These are phyloP conservation scores for Taphrina sp. DNA, from an alignment of 1,139 yeast species.

Conservation along the genomic window DNA sequence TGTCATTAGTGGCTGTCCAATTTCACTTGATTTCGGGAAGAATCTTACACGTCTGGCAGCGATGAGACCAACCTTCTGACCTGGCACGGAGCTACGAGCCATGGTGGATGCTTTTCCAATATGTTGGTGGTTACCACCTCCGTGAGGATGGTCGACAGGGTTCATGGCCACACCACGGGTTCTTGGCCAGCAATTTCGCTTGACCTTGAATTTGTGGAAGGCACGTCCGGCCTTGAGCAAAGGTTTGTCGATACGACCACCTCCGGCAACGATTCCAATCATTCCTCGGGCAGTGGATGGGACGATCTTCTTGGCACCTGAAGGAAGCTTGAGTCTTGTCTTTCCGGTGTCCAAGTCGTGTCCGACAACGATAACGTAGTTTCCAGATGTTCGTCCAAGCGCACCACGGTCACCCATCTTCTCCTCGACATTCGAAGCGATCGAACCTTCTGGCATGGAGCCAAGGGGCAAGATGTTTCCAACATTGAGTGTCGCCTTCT, in stretches of 20 bases:
- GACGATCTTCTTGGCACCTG: conserved; percentile 96
- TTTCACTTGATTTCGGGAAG: background rate
- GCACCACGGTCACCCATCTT: conserved; percentile 99
- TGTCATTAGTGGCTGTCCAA: background rate
- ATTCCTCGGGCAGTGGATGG: conserved; percentile 98
- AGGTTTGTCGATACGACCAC: conserved; percentile 99
- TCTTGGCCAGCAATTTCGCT: conserved; percentile 99
- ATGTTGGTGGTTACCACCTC: conserved; percentile 99
- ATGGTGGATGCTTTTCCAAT: conserved; percentile 96
- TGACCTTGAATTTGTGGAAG: conserved; percentile 97
- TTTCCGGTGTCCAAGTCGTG: conserved; percentile 99
- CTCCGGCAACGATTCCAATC: conserved; percentile 99
- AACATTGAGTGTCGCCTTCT: conserved; percentile 94
- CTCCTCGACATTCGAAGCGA: conserved; percentile 97
- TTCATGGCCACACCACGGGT: conserved; percentile 99
- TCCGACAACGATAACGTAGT: conserved; percentile 97
- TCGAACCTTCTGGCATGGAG: conserved; percentile 98
- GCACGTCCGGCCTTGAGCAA: conserved; percentile 99
- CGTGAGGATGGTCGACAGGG: conserved; percentile 99
- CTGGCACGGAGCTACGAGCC: conserved; percentile 99
- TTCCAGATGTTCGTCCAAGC: conserved; percentile 98
- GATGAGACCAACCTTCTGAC: conserved; percentile 99
- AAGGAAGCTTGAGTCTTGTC: conserved; percentile 98
- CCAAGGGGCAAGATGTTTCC: conserved; percentile 98
- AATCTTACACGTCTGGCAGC: conserved; percentile 86